Percentiles rank a stretch among this genome's conserved stretches.
Conservation (phyloP, 225 moss, liverwort and hornwort species). For the Pseudisothecium myosuroides region DNA sequence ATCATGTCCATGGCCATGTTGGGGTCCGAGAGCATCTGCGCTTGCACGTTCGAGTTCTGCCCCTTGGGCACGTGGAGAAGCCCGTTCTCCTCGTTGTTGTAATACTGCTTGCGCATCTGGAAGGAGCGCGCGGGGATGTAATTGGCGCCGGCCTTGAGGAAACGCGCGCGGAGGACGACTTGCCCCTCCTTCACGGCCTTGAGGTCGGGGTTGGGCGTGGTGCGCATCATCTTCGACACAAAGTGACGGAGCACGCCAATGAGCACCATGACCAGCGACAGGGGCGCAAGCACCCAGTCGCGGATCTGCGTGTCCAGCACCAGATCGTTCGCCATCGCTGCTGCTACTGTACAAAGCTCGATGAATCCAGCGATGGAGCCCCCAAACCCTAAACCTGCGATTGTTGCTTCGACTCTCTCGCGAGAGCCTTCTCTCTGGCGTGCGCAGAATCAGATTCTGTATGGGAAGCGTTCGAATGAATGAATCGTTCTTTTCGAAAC, state of each 20-base stretch:
- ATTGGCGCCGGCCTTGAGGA: conserved; percentile 68
- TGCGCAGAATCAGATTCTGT: neutral
- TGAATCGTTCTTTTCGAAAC: neutral
- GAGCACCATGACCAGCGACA: conserved; percentile 96
- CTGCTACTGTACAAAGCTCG: neutral
- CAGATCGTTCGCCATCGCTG: conserved; percentile 88
- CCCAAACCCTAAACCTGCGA: neutral
- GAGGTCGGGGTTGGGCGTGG: conserved; percentile 64
- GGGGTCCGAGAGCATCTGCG: conserved; percentile 97
- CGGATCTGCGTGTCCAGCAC: conserved; percentile 87
- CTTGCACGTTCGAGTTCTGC: conserved; percentile 69
- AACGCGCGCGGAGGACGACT: conserved; percentile 74
- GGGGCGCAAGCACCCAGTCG: conserved; percentile 89
- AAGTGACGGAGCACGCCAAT: conserved; percentile 92
- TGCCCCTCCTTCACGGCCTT: conserved; percentile 97
- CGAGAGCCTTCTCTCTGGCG: neutral
- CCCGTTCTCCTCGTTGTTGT: conserved; percentile 93
- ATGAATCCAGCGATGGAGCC: neutral
- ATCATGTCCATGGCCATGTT: conserved; percentile 99
- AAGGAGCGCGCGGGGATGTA: conserved; percentile 74
- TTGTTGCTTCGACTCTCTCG: neutral
- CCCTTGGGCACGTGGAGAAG: conserved; percentile 84
- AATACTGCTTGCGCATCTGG: conserved; percentile 67
- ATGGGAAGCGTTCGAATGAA: neutral
- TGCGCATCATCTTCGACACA: conserved; percentile 81